Conservation (phyloP, 2,329 filamentous ascomycete species). For the Dothistroma septosporum region DNA sequence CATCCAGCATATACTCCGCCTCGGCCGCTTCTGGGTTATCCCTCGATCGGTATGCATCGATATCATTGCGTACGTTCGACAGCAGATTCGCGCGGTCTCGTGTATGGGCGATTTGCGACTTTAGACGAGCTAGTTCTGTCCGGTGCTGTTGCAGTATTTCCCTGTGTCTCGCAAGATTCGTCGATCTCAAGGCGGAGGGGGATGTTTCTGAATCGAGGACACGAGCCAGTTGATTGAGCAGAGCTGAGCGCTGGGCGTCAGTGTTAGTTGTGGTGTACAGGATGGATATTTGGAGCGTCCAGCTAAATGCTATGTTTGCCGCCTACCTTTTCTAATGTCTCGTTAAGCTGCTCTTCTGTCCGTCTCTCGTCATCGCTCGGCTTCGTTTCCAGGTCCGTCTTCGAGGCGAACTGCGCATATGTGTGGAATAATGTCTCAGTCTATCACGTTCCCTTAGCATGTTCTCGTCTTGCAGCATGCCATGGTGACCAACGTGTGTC, state of each 20-base stretch:
- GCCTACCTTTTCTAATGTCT: constrained; percentile 73
- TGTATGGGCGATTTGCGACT: constrained; percentile 67
- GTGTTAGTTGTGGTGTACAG: constrained; percentile 1
- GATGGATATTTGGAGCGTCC: background rate
- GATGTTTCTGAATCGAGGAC: constrained; percentile 92
- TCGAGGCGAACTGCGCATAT: constrained; percentile 86
- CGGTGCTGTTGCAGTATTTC: constrained; percentile 86
- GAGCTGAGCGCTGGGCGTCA: constrained; percentile 64
- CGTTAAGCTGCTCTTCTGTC: constrained; percentile 76
- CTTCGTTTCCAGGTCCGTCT: constrained; percentile 72
- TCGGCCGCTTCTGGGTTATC: constrained; percentile 74
- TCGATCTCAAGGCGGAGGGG: constrained; percentile 92
- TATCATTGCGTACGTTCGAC: constrained; percentile 85
- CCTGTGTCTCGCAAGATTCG: constrained; percentile 85
- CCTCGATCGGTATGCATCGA: constrained; percentile 72
- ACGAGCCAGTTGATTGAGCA: constrained; percentile 77
- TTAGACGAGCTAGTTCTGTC: constrained; percentile 73
- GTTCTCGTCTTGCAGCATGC: constrained; percentile 11
- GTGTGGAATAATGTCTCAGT: constrained; percentile 77
- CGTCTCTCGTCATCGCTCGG: constrained; percentile 79
- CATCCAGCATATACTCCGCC: constrained; percentile 95
- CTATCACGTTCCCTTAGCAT: constrained; percentile 46
- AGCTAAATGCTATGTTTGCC: constrained; percentile 13
- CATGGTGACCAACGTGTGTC: constrained; percentile 62
- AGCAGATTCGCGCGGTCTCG: constrained; percentile 87